phyloP scores from a whole-genome alignment of 768 basidiomycete genomes.

The Xerocomellus intermedius region DNA sequence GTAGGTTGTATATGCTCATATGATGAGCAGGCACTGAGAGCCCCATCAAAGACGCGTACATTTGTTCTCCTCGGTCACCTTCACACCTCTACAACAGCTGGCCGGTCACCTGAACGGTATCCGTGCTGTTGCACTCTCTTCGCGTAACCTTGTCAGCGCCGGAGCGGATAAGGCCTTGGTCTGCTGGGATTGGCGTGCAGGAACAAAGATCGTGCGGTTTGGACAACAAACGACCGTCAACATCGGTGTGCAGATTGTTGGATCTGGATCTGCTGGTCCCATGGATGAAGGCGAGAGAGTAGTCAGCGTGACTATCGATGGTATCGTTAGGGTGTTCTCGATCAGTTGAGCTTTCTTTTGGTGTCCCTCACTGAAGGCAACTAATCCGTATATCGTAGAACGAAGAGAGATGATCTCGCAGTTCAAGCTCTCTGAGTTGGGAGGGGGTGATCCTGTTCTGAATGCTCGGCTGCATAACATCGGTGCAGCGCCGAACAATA shows the following conservation, averaged over 20 bases:
- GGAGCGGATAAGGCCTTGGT: constrained; percentile 71
- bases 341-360: constrained; percentile 58
- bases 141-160: constrained; percentile 83
- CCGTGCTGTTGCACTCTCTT: constrained; percentile 82
- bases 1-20: constrained; percentile 40
- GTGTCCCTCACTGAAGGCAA: neutral
- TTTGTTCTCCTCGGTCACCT: constrained; percentile 82
- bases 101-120: constrained; percentile 88
- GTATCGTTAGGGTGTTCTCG: constrained; percentile 86
- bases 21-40: constrained; percentile 1
- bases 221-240: constrained; percentile 93
- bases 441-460: constrained; percentile 61
- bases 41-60: constrained; percentile 66
- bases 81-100: constrained; percentile 78
- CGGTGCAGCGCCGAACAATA: constrained; percentile 79
- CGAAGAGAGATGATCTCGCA: constrained; percentile 90
- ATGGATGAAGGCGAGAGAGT: constrained; percentile 71
- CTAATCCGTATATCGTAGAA: constrained; percentile 30
- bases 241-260: constrained; percentile 84
- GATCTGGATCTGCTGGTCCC: constrained; percentile 44
- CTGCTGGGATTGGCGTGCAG: constrained; percentile 89
- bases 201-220: constrained; percentile 85
- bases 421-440: constrained; percentile 82
- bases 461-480: constrained; percentile 72
- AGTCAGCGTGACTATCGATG: constrained; percentile 90